phyloP scores from a whole-genome alignment of 1,284 basidiomycete species.

The Cryptococcus sp. region DNA sequence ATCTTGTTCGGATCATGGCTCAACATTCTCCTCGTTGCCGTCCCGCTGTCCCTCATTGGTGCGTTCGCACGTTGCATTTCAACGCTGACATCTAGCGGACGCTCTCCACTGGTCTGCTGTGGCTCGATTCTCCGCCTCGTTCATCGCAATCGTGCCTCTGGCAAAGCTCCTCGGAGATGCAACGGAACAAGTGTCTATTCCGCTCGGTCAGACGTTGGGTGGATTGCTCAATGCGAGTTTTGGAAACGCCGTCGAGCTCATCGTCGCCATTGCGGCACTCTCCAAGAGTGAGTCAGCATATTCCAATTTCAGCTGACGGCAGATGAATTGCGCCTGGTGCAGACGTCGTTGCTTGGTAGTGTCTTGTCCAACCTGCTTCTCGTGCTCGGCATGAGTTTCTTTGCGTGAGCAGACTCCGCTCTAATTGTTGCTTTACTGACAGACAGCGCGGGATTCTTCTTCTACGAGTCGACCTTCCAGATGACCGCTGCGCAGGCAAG shows the following conservation, averaged over 20 bases:
- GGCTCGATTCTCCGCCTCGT: slow-evolving; percentile 73
- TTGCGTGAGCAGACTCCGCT: slow-evolving; percentile 54
- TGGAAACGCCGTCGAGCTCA: slow-evolving; percentile 57
- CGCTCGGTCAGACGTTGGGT: slow-evolving; percentile 54
- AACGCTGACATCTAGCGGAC: slow-evolving; percentile 25
- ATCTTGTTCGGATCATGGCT: slow-evolving; percentile 65
- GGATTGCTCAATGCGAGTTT: slow-evolving; percentile 25
- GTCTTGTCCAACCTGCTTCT: slow-evolving; percentile 85
- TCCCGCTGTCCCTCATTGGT: slow-evolving; percentile 64
- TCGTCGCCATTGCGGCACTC: slow-evolving; percentile 79
- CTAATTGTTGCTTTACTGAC: not conserved
- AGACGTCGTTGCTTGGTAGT: slow-evolving; percentile 59
- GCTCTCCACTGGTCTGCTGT: slow-evolving; percentile 63
- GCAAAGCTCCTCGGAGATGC: slow-evolving; percentile 73
- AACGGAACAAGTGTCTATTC: slow-evolving; percentile 82
- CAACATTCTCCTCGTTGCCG: slow-evolving; percentile 70
- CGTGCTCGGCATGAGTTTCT: slow-evolving; percentile 81
- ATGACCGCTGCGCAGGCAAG: slow-evolving; percentile 79
- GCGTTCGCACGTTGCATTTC: slow-evolving; percentile 42
- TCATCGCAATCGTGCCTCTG: slow-evolving; percentile 80
- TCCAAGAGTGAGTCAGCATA: slow-evolving; percentile 64
- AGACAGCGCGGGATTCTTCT: slow-evolving; percentile 54
- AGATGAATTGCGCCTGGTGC: slow-evolving; percentile 78
- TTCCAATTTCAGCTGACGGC: slow-evolving; percentile 2
- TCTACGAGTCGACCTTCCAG: slow-evolving; percentile 66